A percentile compares a stretch with the other conserved stretches of the same genome.
Evolutionary conservation across 1,284 basidiomycete species (phyloP).

Genomic region (Pseudozyma hubeiensis): DNA sequence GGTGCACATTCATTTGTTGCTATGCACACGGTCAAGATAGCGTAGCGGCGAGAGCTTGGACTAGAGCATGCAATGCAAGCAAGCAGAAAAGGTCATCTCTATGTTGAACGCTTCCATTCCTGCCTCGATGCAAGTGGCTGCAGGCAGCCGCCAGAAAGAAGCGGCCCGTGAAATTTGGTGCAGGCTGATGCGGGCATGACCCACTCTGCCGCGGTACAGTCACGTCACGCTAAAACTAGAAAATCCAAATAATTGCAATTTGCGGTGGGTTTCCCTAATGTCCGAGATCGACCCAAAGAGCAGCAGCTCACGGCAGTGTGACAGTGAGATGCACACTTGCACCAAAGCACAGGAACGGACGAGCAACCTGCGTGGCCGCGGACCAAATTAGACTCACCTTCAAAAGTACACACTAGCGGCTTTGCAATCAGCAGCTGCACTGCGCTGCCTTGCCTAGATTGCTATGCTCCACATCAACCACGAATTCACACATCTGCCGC

Average conservation of each 20-base stretch:
- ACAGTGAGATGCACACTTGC: no score
- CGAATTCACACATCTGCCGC: no score
- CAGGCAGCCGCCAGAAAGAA: not conserved
- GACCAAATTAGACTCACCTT: not conserved
- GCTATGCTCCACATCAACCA: no score
- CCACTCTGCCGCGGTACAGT: not conserved
- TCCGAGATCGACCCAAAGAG: conserved; percentile 21
- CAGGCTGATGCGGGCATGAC: not conserved
- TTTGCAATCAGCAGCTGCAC: no score
- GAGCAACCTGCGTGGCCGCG: no score
- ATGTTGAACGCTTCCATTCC: not conserved
- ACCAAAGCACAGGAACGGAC: not conserved
- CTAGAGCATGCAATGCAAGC: no score
- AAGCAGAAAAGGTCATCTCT: no score
- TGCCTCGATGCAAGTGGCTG: not conserved
- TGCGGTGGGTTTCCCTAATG: conserved; percentile 3
- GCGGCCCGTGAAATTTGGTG: not conserved
- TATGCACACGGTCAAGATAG: no score
- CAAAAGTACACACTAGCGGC: conserved; percentile 1
- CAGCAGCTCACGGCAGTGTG: not conserved
- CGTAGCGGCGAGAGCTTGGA: no score
- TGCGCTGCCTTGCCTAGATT: no score
- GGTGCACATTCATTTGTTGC: no score
- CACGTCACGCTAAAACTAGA: not conserved
- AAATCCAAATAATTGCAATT: not conserved